Evolutionary conservation across 2,329 filamentous ascomycete genomes (phyloP), one percentile per base, ranked within the genome.

Genomic region (Orbilia javanica): DNA sequence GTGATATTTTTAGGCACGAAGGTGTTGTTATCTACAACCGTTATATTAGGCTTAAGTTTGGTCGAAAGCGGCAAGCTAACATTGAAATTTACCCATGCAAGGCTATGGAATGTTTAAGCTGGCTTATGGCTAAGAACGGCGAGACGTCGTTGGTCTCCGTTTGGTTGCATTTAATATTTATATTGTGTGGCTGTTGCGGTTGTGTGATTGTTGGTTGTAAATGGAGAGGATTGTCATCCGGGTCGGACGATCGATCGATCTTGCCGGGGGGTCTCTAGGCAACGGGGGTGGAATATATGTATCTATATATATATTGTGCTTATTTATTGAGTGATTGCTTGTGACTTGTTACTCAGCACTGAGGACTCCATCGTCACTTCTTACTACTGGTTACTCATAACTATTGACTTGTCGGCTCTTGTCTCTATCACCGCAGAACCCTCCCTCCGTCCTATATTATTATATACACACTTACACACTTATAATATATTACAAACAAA

Each of bases 171-270:
- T n/a, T n/a, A n/a, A n/a, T n/a, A n/a, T n/a, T n/a, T n/a, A n/a
- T n/a, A n/a, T n/a, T n/a, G n/a, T n/a, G n/a, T n/a, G n/a, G n/a
- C n/a, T n/a, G 52, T 57, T 18, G 11, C 29, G 18, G 50, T 36
- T 36, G 2, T 11, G 3, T 53, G 27, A 53, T n/a, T n/a, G n/a
- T n/a, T n/a, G n/a, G n/a, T n/a, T n/a, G n/a, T 29, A 50, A 50
- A 20, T 10, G 11, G 20, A 18, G 25, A 25, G 22, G 25, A 50
- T 50, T 11, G 46, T 50, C 46, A 50, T 50, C 25, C 46, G 25
- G 46, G 25, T 50, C 46, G 20, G 46, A 50, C 25, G 46, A 50
- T 50, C 46, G n/a, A n/a, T n/a, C n/a, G n/a, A n/a, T n/a, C n/a
- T n/a, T n/a, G n/a, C n/a, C n/a, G n/a, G n/a, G n/a, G n/a, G n/a